Conservation (phyloP, 2,329 filamentous ascomycete genomes). For the Fusarium begoniae region DNA sequence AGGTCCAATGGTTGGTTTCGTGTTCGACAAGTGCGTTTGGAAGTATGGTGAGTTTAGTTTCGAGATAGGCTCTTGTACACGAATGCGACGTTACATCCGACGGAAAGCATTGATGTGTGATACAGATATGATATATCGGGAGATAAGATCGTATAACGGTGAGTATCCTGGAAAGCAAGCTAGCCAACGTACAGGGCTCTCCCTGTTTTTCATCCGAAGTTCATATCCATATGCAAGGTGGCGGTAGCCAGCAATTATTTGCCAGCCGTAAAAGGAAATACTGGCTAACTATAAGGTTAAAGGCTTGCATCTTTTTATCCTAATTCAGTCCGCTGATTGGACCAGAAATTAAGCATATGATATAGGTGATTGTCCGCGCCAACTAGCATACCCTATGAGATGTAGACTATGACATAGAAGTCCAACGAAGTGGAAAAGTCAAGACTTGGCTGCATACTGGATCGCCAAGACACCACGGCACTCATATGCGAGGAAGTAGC, state of each 20-base stretch:
- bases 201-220: neutral
- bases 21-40: neutral
- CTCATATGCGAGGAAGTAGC: neutral
- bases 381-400: neutral
- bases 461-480: neutral
- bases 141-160: neutral
- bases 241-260: accelerated
- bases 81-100: neutral
- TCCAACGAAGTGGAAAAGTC: no score
- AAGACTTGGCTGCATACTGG: neutral
- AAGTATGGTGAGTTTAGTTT: neutral
- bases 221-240: neutral
- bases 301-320: accelerated
- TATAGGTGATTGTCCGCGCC: accelerated
- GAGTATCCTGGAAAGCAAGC: accelerated
- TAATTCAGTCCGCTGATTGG: accelerated
- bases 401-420: no score
- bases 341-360: no score
- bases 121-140: no score
- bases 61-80: neutral
- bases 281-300: neutral
- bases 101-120: accelerated
- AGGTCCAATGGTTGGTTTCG: neutral
- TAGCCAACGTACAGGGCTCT: neutral
- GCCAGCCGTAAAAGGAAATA: accelerated